Base-by-base conservation (phyloP, 2,329 filamentous ascomycete species). In the Aschersonia sp. region DNA sequence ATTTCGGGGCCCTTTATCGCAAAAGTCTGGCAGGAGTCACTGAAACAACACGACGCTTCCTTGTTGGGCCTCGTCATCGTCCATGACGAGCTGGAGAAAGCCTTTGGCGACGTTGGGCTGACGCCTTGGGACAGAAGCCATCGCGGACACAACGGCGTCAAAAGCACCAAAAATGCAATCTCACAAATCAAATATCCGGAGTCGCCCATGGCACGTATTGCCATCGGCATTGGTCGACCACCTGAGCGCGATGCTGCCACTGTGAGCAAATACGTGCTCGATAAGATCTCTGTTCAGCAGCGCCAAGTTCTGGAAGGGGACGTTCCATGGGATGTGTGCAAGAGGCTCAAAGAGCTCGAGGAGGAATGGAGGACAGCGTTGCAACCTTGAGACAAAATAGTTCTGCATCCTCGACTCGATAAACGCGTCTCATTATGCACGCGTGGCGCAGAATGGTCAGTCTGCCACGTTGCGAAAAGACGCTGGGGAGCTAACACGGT, bases 211-310 rank as follows among this genome's bases (percentile, higher is more conserved):
- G 73, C 61, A 53, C 72, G 85, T 50, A 77, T 97, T 46, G 82
- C 85, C 0, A 69, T 97, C 9, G 92, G 92, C 0, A 95, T 97
- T 66, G 89, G 87, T n/a, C 70, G 92, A 44, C 91, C 91, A 0
- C 70, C 68, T 44, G 82, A 75, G 52, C 73, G 89, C 52, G 81
- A 87, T 45, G 69, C 72, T 29, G 66, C 69, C 40, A 77, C 77
- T 2, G 89, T 97, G 7, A 77, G 82, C 43, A 69, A 77, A 30
- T 94, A 91, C 67, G 89, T 97, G 43, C 66, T 97, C 55, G 72
- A 72, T 49, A 78, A 78, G 56, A 80, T 92, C 71, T 74, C 71
- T 7, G 52, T 56, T 5, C 56, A 61, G 9, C 74, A 85, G 58
- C 68, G 69, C 58, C 59, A 61, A 28, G 61, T 67, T 10, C 62